Percentiles rank a stretch among this genome's conserved stretches.
Conservation (phyloP, 305 asterid species). For the Plantago rigida region DNA sequence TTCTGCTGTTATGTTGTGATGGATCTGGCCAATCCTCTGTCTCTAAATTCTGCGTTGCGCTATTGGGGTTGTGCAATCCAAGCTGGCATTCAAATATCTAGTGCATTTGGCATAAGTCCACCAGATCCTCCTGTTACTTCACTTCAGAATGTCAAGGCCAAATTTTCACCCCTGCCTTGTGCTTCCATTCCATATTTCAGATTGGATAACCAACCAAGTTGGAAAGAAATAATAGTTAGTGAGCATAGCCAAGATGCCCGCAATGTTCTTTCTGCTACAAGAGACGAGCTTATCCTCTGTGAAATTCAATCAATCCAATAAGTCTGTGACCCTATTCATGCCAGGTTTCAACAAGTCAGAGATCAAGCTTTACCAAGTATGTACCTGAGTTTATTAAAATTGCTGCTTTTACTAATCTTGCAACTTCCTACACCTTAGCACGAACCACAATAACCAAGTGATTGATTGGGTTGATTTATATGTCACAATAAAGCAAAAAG, state of each 20-base stretch:
- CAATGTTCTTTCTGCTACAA: slow-evolving; percentile 35
- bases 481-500: too few species aligned
- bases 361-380: slow-evolving; percentile 86
- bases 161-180: slow-evolving; percentile 57
- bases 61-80: slow-evolving; percentile 92
- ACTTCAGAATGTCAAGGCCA: slow-evolving; percentile 27
- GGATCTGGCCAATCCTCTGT: slow-evolving; percentile 48
- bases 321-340: slow-evolving; percentile 73
- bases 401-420: neutral
- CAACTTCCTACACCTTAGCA: too few species aligned
- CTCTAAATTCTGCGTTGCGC: slow-evolving; percentile 53
- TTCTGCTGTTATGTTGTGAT: slow-evolving; percentile 76
- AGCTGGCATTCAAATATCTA: slow-evolving; percentile 75
- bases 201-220: slow-evolving; percentile 32
- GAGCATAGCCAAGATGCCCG: slow-evolving; percentile 50
- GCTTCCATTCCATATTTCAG: slow-evolving; percentile 49
- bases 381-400: slow-evolving; percentile 7
- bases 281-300: slow-evolving; percentile 34
- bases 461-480: too few species aligned
- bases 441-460: too few species aligned
- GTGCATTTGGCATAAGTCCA: slow-evolving; percentile 47
- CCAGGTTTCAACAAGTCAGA: slow-evolving; percentile 98
- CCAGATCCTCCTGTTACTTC: slow-evolving; percentile 26
- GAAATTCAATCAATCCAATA: slow-evolving; percentile 48
- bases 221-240: slow-evolving; percentile 47